These are phyloP conservation scores for Paracorniculantispora psalliotae DNA, from an alignment of 2,329 filamentous ascomycete species.

Conservation along the genomic window DNA sequence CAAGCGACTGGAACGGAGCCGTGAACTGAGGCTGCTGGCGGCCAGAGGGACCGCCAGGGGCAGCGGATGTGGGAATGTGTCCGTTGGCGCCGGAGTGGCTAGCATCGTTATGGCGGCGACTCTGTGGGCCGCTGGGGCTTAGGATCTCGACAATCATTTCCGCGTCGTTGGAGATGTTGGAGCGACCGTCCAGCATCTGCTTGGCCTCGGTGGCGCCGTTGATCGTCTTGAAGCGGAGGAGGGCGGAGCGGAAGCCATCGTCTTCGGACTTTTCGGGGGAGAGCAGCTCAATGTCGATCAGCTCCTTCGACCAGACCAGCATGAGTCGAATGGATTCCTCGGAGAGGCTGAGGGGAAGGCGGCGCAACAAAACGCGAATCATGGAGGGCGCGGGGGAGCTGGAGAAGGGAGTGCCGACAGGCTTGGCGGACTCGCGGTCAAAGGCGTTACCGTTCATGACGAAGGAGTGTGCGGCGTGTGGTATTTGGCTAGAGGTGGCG, in stretches of 20 bases:
- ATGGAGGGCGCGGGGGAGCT: slow-evolving; percentile 29
- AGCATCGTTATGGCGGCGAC: slow-evolving; percentile 22
- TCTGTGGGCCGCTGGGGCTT: slow-evolving; percentile 31
- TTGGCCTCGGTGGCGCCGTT: slow-evolving; percentile 53
- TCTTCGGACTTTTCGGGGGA: slow-evolving; percentile 46
- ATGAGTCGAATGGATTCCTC: slow-evolving; percentile 52
- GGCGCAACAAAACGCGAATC: slow-evolving; percentile 46
- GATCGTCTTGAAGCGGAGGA: slow-evolving; percentile 49
- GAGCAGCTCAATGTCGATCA: slow-evolving; percentile 47
- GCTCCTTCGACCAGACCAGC: slow-evolving; percentile 55
- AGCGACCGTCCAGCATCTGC: slow-evolving; percentile 52
- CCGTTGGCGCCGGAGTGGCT: slow-evolving; percentile 18
- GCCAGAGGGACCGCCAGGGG: slow-evolving; percentile 26
- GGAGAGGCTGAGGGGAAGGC: slow-evolving; percentile 49
- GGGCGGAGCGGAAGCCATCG: slow-evolving; percentile 44
- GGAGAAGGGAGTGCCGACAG: slow-evolving; percentile 36
- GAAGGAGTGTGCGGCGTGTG: slow-evolving; percentile 31
- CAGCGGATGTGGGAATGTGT: slow-evolving; percentile 34
- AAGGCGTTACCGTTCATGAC: slow-evolving; percentile 29
- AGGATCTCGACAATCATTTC: slow-evolving; percentile 56
- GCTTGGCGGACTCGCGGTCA: slow-evolving; percentile 39
- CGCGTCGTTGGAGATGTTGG: slow-evolving; percentile 44
- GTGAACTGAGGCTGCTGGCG: slow-evolving; percentile 58
- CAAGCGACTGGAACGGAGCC: slow-evolving; percentile 52
- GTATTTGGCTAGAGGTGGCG: slow-evolving; percentile 26